Evolutionary conservation across 805 yeast species (phyloP).

Genomic region (Lipomyces japonicus): DNA sequence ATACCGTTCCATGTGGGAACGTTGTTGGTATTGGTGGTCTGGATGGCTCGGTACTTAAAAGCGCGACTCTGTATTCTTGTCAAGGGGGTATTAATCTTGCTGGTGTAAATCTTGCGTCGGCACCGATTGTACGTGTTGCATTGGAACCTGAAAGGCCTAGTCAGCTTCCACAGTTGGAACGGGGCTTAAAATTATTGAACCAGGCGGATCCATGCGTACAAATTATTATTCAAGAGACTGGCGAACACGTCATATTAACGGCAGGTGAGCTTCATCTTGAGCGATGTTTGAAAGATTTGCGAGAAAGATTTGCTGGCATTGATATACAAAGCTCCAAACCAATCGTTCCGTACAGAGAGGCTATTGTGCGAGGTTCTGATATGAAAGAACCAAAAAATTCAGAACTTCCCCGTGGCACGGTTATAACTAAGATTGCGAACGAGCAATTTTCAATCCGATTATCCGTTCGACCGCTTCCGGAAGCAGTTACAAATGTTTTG

Average conservation of each 20-base stretch:
- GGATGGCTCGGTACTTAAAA: slow-evolving; percentile 75
- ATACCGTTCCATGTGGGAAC: slow-evolving; percentile 87
- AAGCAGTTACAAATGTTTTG: slow-evolving; percentile 48
- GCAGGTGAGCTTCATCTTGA: slow-evolving; percentile 97
- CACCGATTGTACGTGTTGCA: slow-evolving; percentile 94
- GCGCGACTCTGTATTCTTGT: slow-evolving; percentile 71
- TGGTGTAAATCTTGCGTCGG: slow-evolving; percentile 57
- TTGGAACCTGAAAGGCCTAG: slow-evolving; percentile 90
- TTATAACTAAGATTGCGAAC: slow-evolving; percentile 41
- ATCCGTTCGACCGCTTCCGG: slow-evolving; percentile 54
- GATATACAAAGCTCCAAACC: slow-evolving; percentile 87
- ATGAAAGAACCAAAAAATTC: slow-evolving; percentile 49
- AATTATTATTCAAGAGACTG: slow-evolving; percentile 77
- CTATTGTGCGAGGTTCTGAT: slow-evolving; percentile 54
- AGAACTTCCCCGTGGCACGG: slow-evolving; percentile 49
- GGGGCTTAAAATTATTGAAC: slow-evolving; percentile 72
- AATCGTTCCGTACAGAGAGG: slow-evolving; percentile 89
- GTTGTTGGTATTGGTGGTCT: slow-evolving; percentile 93
- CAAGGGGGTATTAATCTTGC: slow-evolving; percentile 72
- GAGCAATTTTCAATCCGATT: slow-evolving; percentile 48
- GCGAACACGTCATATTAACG: slow-evolving; percentile 89
- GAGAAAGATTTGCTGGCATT: slow-evolving; percentile 86
- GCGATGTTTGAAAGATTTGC: slow-evolving; percentile 85
- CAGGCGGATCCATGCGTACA: slow-evolving; percentile 95
- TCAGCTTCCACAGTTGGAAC: slow-evolving; percentile 67